phyloP scores from a whole-genome alignment of 176 grass and related monocot genomes.

The Oryza australiensis region DNA sequence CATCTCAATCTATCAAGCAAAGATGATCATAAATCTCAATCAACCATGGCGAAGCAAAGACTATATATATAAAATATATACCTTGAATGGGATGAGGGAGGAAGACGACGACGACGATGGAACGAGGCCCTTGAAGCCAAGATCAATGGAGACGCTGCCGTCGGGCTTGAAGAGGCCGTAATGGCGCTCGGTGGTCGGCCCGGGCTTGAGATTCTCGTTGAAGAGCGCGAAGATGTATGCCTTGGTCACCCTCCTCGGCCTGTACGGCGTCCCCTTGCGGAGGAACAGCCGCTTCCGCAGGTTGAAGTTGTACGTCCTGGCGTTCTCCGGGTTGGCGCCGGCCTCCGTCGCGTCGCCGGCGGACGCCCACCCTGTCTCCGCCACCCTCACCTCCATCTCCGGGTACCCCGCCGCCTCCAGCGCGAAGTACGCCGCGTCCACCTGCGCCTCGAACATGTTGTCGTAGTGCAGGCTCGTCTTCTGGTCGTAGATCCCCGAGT shows the following conservation, averaged over 20 bases:
- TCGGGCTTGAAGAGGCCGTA: constrained; percentile 87
- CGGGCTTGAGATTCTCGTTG: constrained; percentile 79
- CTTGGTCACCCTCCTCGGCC: constrained; percentile 53
- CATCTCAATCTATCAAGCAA: too few species aligned
- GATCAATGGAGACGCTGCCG: constrained; percentile 71
- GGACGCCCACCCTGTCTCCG: constrained; percentile 90
- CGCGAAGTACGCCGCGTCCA: constrained; percentile 87
- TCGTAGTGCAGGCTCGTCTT: constrained; percentile 80
- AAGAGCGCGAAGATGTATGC: constrained; percentile 93
- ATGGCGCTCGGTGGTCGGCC: constrained; percentile 65
- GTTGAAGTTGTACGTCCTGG: constrained; percentile 69
- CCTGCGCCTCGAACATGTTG: constrained; percentile 97
- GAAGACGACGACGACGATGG: constrained; percentile 35
- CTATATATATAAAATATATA: too few species aligned
- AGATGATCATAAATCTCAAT: too few species aligned
- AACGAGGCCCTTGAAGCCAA: constrained; percentile 69
- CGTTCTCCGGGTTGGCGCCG: constrained; percentile 56
- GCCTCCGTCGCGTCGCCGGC: constrained; percentile 61
- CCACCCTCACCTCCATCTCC: constrained; percentile 72
- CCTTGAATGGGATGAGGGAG: constrained; percentile 43
- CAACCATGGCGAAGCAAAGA: too few species aligned
- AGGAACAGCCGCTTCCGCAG: constrained; percentile 68
- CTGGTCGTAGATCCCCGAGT: constrained; percentile 64
- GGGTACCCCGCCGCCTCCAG: constrained; percentile 67
- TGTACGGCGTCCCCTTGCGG: constrained; percentile 74